These are phyloP conservation scores for Phallus indusiatus DNA, from an alignment of 768 basidiomycete genomes.

Conservation along the genomic window DNA sequence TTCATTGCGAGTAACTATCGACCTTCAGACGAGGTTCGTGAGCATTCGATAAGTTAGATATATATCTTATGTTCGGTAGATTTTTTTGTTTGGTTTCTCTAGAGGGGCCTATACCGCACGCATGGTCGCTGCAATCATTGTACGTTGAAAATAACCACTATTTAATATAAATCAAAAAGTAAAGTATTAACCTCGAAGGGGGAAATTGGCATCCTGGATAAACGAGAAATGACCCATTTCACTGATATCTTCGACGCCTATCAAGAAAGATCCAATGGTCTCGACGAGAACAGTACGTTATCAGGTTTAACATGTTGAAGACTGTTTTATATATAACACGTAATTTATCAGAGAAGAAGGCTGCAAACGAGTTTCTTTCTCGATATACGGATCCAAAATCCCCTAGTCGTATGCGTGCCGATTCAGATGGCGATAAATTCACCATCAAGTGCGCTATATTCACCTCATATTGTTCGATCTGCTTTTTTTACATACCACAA, in stretches of 20 bases:
- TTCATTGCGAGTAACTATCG: slow-evolving; percentile 71
- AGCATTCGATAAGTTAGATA: neutral
- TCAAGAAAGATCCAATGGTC: slow-evolving; percentile 55
- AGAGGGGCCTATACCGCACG: slow-evolving; percentile 70
- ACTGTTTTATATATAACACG: too few relatives aligned
- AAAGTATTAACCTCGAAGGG: slow-evolving; percentile 27
- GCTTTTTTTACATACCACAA: too few relatives aligned
- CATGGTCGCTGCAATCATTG: slow-evolving; percentile 65
- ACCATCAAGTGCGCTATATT: slow-evolving; percentile 46
- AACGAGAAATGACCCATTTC: slow-evolving; percentile 65
- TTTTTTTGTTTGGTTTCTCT: slow-evolving; percentile 73
- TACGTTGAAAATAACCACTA: slow-evolving; percentile 20
- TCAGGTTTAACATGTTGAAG: too few relatives aligned
- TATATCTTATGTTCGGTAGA: slow-evolving; percentile 27
- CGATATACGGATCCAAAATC: too few relatives aligned
- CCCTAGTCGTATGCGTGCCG: too few relatives aligned
- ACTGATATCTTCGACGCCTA: slow-evolving; percentile 51
- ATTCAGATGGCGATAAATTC: slow-evolving; percentile 38
- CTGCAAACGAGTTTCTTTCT: too few relatives aligned
- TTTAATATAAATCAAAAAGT: too few relatives aligned
- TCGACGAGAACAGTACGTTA: slow-evolving; percentile 16
- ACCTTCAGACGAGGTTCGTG: slow-evolving; percentile 68
- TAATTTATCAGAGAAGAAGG: too few relatives aligned
- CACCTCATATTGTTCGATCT: neutral
- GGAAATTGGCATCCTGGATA: slow-evolving; percentile 64